A percentile compares a stretch with the other conserved stretches of the same genome.
Evolutionary conservation across 805 yeast species (phyloP).

Genomic region (Lipomyces chichibuensis): DNA sequence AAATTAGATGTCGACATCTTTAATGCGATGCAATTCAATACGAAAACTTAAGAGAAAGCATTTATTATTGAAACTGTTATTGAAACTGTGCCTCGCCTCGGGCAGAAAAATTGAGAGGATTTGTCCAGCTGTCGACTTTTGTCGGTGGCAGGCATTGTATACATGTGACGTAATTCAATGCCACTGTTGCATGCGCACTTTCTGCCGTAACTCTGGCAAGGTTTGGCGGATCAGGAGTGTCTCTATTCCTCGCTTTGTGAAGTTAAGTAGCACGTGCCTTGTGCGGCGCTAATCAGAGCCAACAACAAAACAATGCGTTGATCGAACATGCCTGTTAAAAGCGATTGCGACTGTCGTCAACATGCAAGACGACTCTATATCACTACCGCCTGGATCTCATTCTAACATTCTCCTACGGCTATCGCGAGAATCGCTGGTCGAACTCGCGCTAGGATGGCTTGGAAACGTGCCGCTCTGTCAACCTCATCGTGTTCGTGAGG

Average conservation of each 20-base stretch:
- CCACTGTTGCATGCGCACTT: neutral
- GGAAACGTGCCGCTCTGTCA: slow-evolving; percentile 11
- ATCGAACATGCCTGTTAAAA: no score
- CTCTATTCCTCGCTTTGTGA: neutral
- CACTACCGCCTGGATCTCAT: slow-evolving; percentile 17
- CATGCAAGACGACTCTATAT: slow-evolving; percentile 18
- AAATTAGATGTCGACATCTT: slow-evolving; percentile 42
- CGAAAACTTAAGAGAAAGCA: neutral
- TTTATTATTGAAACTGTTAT: neutral
- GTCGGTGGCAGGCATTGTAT: neutral
- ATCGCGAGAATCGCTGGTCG: slow-evolving; percentile 12
- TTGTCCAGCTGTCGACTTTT: neutral
- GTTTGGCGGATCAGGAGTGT: neutral
- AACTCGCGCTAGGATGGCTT: slow-evolving; percentile 23
- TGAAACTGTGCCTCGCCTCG: neutral
- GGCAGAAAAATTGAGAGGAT: neutral
- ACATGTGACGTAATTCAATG: neutral
- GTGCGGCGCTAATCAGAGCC: neutral
- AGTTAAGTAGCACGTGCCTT: neutral
- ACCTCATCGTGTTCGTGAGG: slow-evolving; percentile 13
- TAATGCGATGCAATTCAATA: neutral
- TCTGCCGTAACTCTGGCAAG: neutral
- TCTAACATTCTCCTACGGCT: slow-evolving; percentile 10
- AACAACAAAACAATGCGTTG: neutral
- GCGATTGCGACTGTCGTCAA: neutral